Evolutionary conservation across 331 rosid genomes (phyloP).

Genomic region (Rosa hybrid): DNA sequence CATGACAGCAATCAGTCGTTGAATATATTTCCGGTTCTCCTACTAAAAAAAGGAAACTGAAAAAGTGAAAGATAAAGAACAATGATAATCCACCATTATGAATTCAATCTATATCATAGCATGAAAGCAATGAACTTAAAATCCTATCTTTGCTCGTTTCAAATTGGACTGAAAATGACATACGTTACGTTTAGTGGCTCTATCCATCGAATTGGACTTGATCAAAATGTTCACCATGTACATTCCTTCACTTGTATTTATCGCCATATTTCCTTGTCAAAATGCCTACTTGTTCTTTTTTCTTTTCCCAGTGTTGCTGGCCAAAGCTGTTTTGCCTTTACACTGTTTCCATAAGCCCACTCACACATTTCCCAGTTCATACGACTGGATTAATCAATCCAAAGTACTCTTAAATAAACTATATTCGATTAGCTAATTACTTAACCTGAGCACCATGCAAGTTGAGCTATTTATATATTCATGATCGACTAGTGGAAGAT

Average conservation of each 20-base stretch:
- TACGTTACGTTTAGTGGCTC: not conserved
- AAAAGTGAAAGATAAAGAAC: too few species aligned
- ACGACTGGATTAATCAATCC: too few species aligned
- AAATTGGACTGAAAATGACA: constrained; percentile 1
- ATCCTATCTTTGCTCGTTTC: not conserved
- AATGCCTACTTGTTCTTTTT: too few species aligned
- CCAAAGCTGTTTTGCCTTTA: too few species aligned
- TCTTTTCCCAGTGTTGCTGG: too few species aligned
- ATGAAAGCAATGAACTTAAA: not conserved
- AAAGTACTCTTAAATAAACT: too few species aligned
- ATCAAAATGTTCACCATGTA: not conserved
- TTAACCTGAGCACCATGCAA: not conserved
- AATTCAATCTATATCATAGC: not conserved
- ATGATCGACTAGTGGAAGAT: not conserved
- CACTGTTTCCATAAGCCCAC: too few species aligned
- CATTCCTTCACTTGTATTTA: not conserved
- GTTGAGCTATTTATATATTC: not conserved
- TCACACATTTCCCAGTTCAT: too few species aligned
- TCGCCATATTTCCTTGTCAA: not conserved
- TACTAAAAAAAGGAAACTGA: too few species aligned
- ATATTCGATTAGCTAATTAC: not conserved
- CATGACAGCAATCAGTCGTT: too few species aligned
- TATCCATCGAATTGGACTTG: not conserved
- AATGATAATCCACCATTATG: too few species aligned
- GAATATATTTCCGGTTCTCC: too few species aligned